These are phyloP conservation scores for Aspergillus bridgeri DNA, from an alignment of 495 filamentous ascomycete genomes.

Conservation along the genomic window DNA sequence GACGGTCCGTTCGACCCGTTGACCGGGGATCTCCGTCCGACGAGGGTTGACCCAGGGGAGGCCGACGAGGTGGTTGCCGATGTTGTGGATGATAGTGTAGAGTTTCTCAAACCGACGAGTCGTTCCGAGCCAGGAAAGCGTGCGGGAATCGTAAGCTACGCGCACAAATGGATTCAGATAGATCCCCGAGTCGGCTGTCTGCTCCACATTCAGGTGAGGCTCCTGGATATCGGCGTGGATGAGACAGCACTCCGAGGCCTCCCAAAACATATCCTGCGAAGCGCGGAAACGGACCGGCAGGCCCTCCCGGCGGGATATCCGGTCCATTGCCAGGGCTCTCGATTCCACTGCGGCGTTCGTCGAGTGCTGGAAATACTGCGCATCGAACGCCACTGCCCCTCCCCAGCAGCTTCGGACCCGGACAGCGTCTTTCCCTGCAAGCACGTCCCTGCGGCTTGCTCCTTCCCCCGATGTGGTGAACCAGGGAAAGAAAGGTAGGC, in stretches of 20 bases:
- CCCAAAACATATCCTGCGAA: slow-evolving; percentile 64
- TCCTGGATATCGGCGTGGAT: slow-evolving; percentile 68
- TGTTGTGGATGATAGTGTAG: slow-evolving; percentile 49
- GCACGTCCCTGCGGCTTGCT: slow-evolving; percentile 56
- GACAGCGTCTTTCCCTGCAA: slow-evolving; percentile 62
- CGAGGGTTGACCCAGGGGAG: slow-evolving; percentile 58
- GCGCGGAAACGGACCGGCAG: slow-evolving; percentile 64
- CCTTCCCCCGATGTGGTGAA: slow-evolving; percentile 58
- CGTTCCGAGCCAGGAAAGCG: slow-evolving; percentile 53
- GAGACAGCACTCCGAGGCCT: slow-evolving; percentile 76
- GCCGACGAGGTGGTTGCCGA: slow-evolving; percentile 51
- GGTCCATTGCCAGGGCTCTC: slow-evolving; percentile 2
- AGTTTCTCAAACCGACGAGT: slow-evolving; percentile 59
- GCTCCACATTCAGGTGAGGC: slow-evolving; percentile 32
- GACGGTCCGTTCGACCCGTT: slow-evolving; percentile 50
- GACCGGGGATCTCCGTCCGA: slow-evolving; percentile 50
- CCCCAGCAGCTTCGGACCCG: slow-evolving; percentile 77
- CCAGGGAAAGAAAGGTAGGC: slow-evolving; percentile 72
- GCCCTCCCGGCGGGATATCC: slow-evolving; percentile 4
- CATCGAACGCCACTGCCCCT: slow-evolving; percentile 78
- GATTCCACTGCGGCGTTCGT: slow-evolving; percentile 2
- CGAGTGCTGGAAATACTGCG: slow-evolving; percentile 53
- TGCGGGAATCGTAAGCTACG: slow-evolving; percentile 55
- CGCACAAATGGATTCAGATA: slow-evolving; percentile 74
- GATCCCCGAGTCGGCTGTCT: slow-evolving; percentile 50